Evolutionary conservation across 805 yeast genomes (phyloP), one percentile per base, ranked within the genome.

Genomic region (Monosporozyma unispora): DNA sequence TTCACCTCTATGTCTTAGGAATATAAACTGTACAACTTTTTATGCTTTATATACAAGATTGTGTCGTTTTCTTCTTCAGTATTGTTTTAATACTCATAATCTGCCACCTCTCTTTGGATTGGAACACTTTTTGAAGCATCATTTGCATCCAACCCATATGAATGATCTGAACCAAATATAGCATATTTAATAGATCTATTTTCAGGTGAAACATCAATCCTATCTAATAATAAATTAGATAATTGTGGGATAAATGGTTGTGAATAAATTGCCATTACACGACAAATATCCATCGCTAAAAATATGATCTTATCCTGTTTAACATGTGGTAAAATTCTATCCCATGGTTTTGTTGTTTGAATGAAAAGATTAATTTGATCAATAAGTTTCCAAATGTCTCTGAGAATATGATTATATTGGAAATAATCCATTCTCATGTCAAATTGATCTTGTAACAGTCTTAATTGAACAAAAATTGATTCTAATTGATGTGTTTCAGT

Each of bases 271-370:
- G 91, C 73, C 10, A 77, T 58, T 0, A 87, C 75, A 50, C 98
- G 73, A 14, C 82, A 73, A 0, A 80, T 75, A 56, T 91, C 98
- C 8, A 86, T 76, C 0, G 87, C 83, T 8, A 77, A 59, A 52
- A 76, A 80, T 2, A 90, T 78, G 12, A 80, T 74, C 43, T 75
- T 67, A 62, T 81, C 84, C 54, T 75, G 81, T 8, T 64, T 64
- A 1, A 54, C 38, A 51, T 3, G 57, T 52, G 1, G 58, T 57
- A 23, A n/a, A 19, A 5, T 28, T 43, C 68, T 70, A 8, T 69
- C 64, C 98, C 98, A 91, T 0, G 97, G 97, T 57, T 80, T 82
- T 5, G 80, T 68, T 1, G 65, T 69, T 59, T 87, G 95, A 54
- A 89, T 74, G 29, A 84, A 75, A 18, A 70, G 70, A 59, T 91